Conservation (phyloP, 345 rosid species). For the Syzygium aqueum region DNA sequence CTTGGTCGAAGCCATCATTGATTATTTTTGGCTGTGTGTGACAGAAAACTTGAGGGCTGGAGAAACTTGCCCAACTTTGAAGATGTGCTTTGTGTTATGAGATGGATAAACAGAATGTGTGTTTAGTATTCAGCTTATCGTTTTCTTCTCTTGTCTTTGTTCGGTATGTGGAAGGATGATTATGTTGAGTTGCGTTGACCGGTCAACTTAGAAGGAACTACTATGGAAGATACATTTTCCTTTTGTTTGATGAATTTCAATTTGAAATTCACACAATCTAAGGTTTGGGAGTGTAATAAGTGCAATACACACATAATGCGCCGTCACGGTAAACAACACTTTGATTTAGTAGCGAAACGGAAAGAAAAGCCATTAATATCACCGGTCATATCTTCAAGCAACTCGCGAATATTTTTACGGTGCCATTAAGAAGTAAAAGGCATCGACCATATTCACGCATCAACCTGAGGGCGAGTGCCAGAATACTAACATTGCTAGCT, state of each 20-base stretch:
- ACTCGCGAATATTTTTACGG: background rate
- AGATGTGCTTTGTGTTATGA: background rate
- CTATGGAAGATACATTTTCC: background rate
- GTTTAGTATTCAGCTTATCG: background rate
- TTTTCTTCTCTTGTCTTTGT: background rate
- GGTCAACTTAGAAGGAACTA: background rate
- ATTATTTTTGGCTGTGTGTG: background rate
- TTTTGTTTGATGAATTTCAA: rapidly evolving
- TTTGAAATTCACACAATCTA: background rate
- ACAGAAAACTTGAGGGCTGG: background rate
- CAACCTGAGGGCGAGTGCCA: background rate
- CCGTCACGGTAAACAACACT: too few relatives aligned
- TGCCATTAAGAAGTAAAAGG: background rate
- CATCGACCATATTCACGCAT: background rate
- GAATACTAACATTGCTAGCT: background rate
- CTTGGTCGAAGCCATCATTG: background rate
- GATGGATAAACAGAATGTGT: background rate
- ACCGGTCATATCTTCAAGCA: rapidly evolving
- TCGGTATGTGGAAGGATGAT: background rate
- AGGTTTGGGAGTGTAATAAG: background rate
- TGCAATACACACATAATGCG: background rate
- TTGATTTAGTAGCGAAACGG: background rate
- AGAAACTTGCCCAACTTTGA: background rate
- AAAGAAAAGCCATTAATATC: too few relatives aligned
- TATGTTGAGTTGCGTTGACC: background rate